phyloP scores from a whole-genome alignment of 2,329 filamentous ascomycete species.

The Ampelomyces quisqualis region DNA sequence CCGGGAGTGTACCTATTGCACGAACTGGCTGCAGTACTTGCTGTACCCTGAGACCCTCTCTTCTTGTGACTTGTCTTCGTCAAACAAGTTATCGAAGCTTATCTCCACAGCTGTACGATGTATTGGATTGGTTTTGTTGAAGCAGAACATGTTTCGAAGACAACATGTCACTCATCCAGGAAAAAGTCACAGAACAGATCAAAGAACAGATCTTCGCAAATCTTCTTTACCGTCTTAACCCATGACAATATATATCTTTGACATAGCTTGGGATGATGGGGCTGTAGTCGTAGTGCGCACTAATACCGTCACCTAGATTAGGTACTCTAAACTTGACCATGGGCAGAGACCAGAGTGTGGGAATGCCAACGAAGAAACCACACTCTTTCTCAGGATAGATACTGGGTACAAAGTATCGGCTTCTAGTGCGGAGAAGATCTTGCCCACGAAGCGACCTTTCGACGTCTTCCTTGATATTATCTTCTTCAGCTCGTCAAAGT shows the following conservation, averaged over 20 bases:
- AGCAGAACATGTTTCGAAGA: conserved; percentile 53
- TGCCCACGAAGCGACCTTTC: conserved; percentile 42
- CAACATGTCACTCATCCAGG: conserved; percentile 51
- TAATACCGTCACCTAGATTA: conserved; percentile 30
- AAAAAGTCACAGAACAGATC: conserved; percentile 53
- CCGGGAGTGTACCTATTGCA: conserved; percentile 27
- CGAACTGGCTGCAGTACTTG: conserved; percentile 38
- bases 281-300: conserved; percentile 37
- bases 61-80: conserved; percentile 31
- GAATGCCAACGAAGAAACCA: conserved; percentile 37
- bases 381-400: conserved; percentile 31
- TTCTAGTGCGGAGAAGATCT: conserved; percentile 44
- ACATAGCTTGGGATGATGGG: conserved; percentile 40
- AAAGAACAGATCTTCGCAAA: conserved; percentile 48
- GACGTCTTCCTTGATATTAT: conserved; percentile 43
- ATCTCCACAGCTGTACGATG: conserved; percentile 42
- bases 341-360: conserved; percentile 33
- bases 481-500: conserved; percentile 46
- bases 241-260: conserved; percentile 46
- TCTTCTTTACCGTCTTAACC: conserved; percentile 45
- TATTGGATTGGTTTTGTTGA: conserved; percentile 48
- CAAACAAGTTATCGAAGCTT: conserved; percentile 33
- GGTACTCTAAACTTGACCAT: conserved; percentile 39
- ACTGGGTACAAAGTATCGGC: conserved; percentile 46
- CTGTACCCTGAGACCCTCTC: conserved; percentile 34